Base-by-base conservation (phyloP, 345 rosid genomes). In the Arabidopsis arenosa region DNA sequence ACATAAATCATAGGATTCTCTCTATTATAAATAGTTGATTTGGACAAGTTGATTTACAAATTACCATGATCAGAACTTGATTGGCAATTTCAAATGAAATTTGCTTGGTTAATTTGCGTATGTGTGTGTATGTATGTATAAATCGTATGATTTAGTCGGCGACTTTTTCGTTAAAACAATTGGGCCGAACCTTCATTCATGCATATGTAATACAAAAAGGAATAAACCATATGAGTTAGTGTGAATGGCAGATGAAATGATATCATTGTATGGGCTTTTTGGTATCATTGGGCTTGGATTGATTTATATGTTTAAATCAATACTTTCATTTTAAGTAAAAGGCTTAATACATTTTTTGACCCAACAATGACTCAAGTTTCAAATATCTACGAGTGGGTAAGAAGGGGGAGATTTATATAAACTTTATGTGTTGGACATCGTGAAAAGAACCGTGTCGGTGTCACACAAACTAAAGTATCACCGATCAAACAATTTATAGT, bases 1-100 rank as follows among this genome's bases (percentile, higher is more conserved):
- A 66, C 73, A 66, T 36, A 28, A 28, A 65, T 53, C 47, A 74
- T 74, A 9, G 47, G 73, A 66, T 75, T 15, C 56, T 21, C 55
- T 26, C 32, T 48, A 11, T 23, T 11, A 47, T 15, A 36, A 75
- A 36, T 26, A 75, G 52, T 74, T 56, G 70, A 63, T 73, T 45
- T 45, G 49, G 62, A 40, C 53, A 63, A 30, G 12, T 37, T 73
- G 40, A 37, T 74, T 36, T 66, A 45, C 32, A 33, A 45, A 74
- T 66, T 36, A 55, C 21, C 9, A 53, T 54, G 33, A 53, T 74
- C 8, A 7, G 26, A 35, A 62, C 41, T 41, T 61, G 61, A 72
- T 43, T 51, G 6, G 13, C 41, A 61, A 51, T n/a, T 62, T 72
- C 11, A 47, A 35, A 33, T 21, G 17, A 35, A 14, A 14, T 58